phyloP scores from a whole-genome alignment of 177 flowering plant species.

The Vitis hybrid region DNA sequence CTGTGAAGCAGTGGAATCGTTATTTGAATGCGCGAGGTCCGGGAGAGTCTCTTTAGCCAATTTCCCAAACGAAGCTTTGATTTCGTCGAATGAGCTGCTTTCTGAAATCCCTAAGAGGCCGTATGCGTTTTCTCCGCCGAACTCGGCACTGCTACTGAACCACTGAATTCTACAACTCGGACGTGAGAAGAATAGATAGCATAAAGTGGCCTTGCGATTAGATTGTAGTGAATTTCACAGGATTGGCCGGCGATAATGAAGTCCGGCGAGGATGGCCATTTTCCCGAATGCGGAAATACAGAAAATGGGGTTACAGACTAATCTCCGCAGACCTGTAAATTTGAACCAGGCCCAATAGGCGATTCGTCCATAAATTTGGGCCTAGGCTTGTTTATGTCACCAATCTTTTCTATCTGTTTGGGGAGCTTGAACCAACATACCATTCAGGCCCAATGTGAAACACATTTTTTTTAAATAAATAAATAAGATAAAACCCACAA shows the following conservation, averaged over 20 bases:
- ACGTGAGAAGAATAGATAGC: background rate
- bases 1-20: too few species aligned
- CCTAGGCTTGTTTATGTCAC: too few species aligned
- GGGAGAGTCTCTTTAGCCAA: constrained; percentile 23
- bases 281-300: background rate
- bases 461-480: too few species aligned
- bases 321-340: background rate
- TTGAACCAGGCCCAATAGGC: too few species aligned
- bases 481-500: too few species aligned
- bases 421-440: too few species aligned
- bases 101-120: constrained; percentile 61
- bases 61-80: constrained; percentile 15
- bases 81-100: constrained; percentile 65
- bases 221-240: background rate
- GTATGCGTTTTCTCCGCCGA: constrained; percentile 59
- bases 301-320: background rate
- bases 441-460: too few species aligned
- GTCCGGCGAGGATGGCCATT: constrained; percentile 16
- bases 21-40: background rate
- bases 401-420: too few species aligned
- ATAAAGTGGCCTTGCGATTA: background rate
- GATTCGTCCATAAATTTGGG: too few species aligned
- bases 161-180: constrained; percentile 21
- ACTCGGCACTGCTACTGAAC: constrained; percentile 33
- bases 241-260: constrained; percentile 3